Evolutionary conservation across 2,329 filamentous ascomycete genomes (phyloP).

Genomic region (Tolypocladium album): DNA sequence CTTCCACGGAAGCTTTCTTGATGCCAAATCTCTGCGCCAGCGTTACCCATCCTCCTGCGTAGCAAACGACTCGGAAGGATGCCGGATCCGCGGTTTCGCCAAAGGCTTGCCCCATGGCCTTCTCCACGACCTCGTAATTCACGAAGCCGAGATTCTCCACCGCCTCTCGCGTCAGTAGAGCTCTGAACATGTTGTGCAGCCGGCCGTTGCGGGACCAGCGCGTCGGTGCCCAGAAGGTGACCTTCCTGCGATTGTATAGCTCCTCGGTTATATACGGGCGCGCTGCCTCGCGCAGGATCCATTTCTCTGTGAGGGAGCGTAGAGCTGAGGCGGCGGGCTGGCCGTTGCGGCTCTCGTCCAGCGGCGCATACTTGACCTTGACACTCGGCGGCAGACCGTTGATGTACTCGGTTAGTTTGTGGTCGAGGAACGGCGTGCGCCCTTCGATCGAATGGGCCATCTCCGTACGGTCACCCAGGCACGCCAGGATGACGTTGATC

Average conservation of each 20-base stretch:
- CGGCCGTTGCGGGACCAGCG: slow-evolving; percentile 29
- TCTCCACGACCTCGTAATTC: slow-evolving; percentile 22
- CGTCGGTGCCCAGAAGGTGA: slow-evolving; percentile 36
- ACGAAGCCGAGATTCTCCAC: slow-evolving; percentile 29
- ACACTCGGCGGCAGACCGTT: slow-evolving; percentile 5
- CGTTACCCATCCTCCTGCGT: slow-evolving; percentile 32
- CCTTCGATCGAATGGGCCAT: slow-evolving; percentile 26
- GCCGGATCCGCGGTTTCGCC: slow-evolving; percentile 18
- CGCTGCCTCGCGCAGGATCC: slow-evolving; percentile 37
- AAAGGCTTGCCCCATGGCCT: slow-evolving; percentile 26
- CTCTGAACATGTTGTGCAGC: slow-evolving; percentile 22
- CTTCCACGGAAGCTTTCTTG: slow-evolving; percentile 13
- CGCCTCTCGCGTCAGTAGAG: slow-evolving; percentile 22
- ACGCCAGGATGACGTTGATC: slow-evolving; percentile 16
- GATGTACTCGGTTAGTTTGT: slow-evolving; percentile 9
- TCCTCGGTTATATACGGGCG: slow-evolving; percentile 40
- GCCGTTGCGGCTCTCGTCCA: background rate
- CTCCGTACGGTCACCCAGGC: slow-evolving; percentile 21
- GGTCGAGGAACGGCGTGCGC: slow-evolving; percentile 21
- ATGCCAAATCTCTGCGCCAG: slow-evolving; percentile 30
- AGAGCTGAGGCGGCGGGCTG: slow-evolving; percentile 4
- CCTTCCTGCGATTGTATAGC: slow-evolving; percentile 36
- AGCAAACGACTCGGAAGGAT: slow-evolving; percentile 25
- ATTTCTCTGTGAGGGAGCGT: slow-evolving; percentile 31
- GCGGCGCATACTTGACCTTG: slow-evolving; percentile 1